Evolutionary conservation across 768 basidiomycete genomes (phyloP), one percentile per base, ranked within the genome.

Genomic region (Gymnopilus dilepis): DNA sequence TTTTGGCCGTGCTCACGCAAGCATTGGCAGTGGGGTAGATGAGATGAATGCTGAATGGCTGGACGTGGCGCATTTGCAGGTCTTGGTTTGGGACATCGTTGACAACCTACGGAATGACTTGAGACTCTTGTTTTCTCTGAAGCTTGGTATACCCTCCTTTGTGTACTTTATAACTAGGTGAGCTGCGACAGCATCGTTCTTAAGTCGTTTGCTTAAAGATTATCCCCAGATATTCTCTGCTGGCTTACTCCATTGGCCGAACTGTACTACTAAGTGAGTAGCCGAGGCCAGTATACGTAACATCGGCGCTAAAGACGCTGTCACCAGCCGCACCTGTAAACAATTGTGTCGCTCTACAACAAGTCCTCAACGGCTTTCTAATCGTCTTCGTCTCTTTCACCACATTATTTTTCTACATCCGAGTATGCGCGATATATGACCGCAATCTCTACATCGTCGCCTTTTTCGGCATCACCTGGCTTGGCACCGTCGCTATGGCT

Each of bases 381-480:
- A 34, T 34, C 33, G 12, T 12, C 33, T 34, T 34, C 33, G 33
- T 34, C 6, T 6, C 33, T 6, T 15, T 61, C 63, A 6, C 68
- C 72, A 1, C 60, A 7, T 41, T 54, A n/a, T 45, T 76, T 30
- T 74, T 73, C 63, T 69, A 70, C 52, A 61, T 71, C 47, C 73
- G 74, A 3, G 69, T 73, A 8, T 65, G 60, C 15, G 67, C 72
- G 0, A 63, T 75, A 19, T 75, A 64, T 50, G 38, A 51, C 24
- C 63, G 64, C 45, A 54, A 66, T 24, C 62, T 56, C 13, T 42
- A 51, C 13, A 61, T 74, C 34, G 51, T 67, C 15, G 34, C 62
- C 1, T 34, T 67, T 19, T 76, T 74, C 60, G 69, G 67, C 21
- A n/a, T 70, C 19, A 59, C 74, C 6, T 77, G 74, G 75, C 67